A percentile compares a stretch with the other conserved stretches of the same genome.
phyloP scores from a whole-genome alignment of 192 early-diverging fungal species.

The Chytriomyces hyalinus region DNA sequence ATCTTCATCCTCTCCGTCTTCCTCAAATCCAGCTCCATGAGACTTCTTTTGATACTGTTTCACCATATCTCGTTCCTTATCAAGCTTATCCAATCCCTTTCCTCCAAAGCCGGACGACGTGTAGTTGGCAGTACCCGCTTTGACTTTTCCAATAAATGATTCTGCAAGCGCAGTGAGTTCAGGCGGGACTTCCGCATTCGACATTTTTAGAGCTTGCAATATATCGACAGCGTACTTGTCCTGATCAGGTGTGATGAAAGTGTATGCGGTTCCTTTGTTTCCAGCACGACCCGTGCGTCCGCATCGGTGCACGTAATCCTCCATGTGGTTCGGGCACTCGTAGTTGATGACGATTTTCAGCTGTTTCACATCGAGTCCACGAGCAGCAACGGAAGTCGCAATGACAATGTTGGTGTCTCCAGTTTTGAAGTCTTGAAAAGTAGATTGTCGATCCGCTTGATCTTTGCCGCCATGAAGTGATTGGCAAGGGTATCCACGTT shows the following conservation, averaged over 20 bases:
- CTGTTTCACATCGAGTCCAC: constrained; percentile 94
- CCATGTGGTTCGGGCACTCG: constrained; percentile 97
- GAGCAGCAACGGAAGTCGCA: constrained; percentile 95
- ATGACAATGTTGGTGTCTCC: constrained; percentile 88
- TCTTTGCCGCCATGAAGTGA: constrained; percentile 95
- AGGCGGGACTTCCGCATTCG: constrained; percentile 72
- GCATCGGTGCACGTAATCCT: constrained; percentile 98
- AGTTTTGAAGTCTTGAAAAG: constrained; percentile 92
- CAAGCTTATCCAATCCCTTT: constrained; percentile 93
- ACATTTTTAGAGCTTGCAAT: constrained; percentile 84
- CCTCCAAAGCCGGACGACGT: constrained; percentile 90
- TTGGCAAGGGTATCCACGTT: constrained; percentile 83
- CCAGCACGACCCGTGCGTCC: constrained; percentile 98
- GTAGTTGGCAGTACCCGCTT: constrained; percentile 72
- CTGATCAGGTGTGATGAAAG: constrained; percentile 94
- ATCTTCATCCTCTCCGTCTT: constrained; percentile 61
- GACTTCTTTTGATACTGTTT: constrained; percentile 91
- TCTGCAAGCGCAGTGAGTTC: constrained; percentile 83
- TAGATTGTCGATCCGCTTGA: constrained; percentile 73
- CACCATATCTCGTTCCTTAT: constrained; percentile 86
- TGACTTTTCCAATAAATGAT: constrained; percentile 78
- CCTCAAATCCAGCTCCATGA: constrained; percentile 69
- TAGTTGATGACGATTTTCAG: constrained; percentile 94
- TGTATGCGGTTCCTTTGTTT: constrained; percentile 95
- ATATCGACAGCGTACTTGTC: constrained; percentile 92